Base-by-base conservation (phyloP, 345 rosid genomes). In the Isatis tinctoria region DNA sequence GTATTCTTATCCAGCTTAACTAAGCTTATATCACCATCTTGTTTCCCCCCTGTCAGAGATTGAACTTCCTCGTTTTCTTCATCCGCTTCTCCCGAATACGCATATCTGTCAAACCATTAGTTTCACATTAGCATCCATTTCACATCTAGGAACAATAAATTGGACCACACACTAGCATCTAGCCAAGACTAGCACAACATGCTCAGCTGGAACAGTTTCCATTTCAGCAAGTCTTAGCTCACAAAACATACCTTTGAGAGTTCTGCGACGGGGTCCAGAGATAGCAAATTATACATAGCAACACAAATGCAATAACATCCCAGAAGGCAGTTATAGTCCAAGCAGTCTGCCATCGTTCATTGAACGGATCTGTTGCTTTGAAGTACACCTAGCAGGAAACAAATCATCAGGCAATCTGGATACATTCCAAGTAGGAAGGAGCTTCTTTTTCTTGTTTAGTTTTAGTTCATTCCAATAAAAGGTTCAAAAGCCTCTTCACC, bases 271-370 rank as follows among this genome's bases (percentile, higher is more conserved):
- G 97, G 51, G 96, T 96, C 99, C 97, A 92, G 12, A 92, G 96
- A 79, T 87, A 86, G 83, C 97, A 95, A 69, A 95, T 90, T 57
- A 92, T 82, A 58, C 91, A 86, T 14, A 92, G 91, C 80, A 95
- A 73, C 49, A 78, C 82, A 74, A 85, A 88, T 41, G 97, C 86
- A 74, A 92, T 85, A 78, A 87, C 69, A 71, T 95, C 96, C 99
- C 97, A 95, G 83, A 90, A 95, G 60, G 96, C 93, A 59, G 99
- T 89, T 78, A 87, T 87, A 48, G 93, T 87, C 99, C 97, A 95
- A 69, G 97, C 97, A 79, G 87, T 85, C 63, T 82, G 91, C 97
- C 99, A 90, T 57, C 89, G 77, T 71, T 95, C 97, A 65, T 83
- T 95, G 83, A 87, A 95, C 62, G 96, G 97, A 75, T 95, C 99